phyloP scores from a whole-genome alignment of 2,329 filamentous ascomycete genomes.

The Neonectria sp. region DNA sequence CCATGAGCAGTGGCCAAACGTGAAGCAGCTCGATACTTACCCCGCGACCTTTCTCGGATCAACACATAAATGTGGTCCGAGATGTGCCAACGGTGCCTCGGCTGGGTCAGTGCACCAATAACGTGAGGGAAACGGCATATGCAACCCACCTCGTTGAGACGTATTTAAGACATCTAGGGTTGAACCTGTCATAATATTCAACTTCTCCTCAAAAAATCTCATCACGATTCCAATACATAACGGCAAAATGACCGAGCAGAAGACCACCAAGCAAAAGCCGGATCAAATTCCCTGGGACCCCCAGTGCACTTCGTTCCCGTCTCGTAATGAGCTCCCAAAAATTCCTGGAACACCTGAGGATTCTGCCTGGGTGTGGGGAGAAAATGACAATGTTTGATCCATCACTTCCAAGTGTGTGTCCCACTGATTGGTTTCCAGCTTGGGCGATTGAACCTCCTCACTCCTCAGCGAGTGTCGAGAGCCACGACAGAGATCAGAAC shows the following conservation, averaged over 20 bases:
- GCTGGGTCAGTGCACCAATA: not conserved
- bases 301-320: not conserved
- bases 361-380: constrained; percentile 19
- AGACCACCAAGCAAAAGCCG: not conserved
- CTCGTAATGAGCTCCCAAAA: not conserved
- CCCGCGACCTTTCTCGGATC: not conserved
- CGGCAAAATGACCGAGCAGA: not conserved
- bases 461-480: not conserved
- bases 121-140: not conserved
- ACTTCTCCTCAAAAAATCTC: not conserved
- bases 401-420: not conserved
- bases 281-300: constrained; percentile 4
- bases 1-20: no score
- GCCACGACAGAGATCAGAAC: not conserved
- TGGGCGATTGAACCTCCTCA: constrained; percentile 17
- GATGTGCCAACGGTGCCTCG: not conserved
- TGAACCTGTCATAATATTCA: not conserved
- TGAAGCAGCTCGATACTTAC: not conserved
- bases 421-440: not conserved
- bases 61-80: constrained; percentile 1
- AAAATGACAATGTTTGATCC: constrained; percentile 1
- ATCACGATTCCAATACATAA: not conserved
- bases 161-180: not conserved
- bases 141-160: not conserved
- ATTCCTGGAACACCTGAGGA: constrained; percentile 3